Base-by-base conservation (phyloP, 2,329 filamentous ascomycete genomes). In the Arthrobotrys iridis region DNA sequence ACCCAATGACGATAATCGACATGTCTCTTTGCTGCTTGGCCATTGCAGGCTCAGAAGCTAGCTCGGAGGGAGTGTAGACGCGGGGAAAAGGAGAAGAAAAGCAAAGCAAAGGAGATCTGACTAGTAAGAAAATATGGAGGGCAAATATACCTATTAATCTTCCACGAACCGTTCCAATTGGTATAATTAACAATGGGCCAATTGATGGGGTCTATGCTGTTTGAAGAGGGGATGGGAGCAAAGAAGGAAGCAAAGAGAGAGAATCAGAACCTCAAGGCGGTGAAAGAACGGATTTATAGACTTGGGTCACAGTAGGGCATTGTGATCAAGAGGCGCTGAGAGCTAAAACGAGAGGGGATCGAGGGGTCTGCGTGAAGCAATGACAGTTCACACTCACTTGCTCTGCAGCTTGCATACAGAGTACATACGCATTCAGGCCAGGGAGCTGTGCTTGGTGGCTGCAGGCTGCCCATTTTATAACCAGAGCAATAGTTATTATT, bases 351-450 rank as follows among this genome's bases (percentile, higher is more conserved):
- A 35, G 60, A 22, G 48, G 15, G 24, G 50, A 52, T 64, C 52
- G 50, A 26, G 60, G 24, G 41, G 52, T 43, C 50, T 55, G 50
- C 30, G 28, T 20, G 59, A 37, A 40, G 50, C 41, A n/a, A 13
- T 48, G 67, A 62, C 68, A 65, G 35, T 52, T 74, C 62, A 74
- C 45, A 63, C 59, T 67, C 62, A 67, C 70, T n/a, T n/a, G n/a
- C n/a, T 74, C 68, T 63, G 70, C 70, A 74, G 62, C 55, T 57
- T 46, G 46, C 48, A 59, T 62, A 28, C 40, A 55, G 28, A 55
- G 35, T 55, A 55, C 50, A 55, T 55, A 37, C 24, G 28, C 13
- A 62, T 41, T 48, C 41, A 48, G 50, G 43, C 50, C 48, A 62
- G 43, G 41, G 50, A 40, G 35, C 43, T 62, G 26, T 26, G 18